Evolutionary conservation across 2,329 filamentous ascomycete species (phyloP), one percentile per base, ranked within the genome.

Genomic region (Ophiobolus disseminans): DNA sequence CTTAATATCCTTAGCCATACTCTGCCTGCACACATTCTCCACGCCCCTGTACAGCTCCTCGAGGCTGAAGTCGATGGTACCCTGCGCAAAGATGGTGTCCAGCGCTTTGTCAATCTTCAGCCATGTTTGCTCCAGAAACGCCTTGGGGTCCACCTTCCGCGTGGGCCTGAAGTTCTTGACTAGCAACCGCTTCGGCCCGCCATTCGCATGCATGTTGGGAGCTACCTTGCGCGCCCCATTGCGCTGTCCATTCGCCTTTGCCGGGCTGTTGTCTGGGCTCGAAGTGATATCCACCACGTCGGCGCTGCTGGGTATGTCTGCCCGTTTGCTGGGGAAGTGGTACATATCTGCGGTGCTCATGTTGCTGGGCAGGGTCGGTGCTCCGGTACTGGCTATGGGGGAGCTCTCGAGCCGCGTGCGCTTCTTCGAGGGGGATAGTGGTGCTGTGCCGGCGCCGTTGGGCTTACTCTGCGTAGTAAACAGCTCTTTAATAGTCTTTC

Each of bases 11-110:
- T 82, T 80, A 2, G 90, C 88, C 61, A 86, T 83, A 1, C 87
- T 89, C 62, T 89, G 88, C 43, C 91, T 83, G 71, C 94, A 99
- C 9, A 96, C 81, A 68, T 96, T 91, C 79, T 99, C 94, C 1
- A 96, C 90, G 4, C 89, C 90, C 39, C 90, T 85, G 70, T 97
- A 97, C 11, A 99, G 79, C 61, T 90, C 87, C 73, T 97, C 94
- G 28, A 96, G 79, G n/a, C 92, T 92, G 58, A 78, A 77, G 39
- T 71, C 66, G 45, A 72, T 65, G 1, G 89, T 83, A 43, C 82
- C 82, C 50, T 84, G 82, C 5, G 78, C 77, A 68, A 97, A 93
- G 19, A 97, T 85, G 34, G 86, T 83, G 9, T 81, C 79, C 43
- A 99, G 75, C 1, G 91, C 90, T 26, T 80, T 79, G 48, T 90